These are phyloP conservation scores for Gossypium schwendimanii DNA, from an alignment of 441 rosid genomes.

Conservation along the genomic window DNA sequence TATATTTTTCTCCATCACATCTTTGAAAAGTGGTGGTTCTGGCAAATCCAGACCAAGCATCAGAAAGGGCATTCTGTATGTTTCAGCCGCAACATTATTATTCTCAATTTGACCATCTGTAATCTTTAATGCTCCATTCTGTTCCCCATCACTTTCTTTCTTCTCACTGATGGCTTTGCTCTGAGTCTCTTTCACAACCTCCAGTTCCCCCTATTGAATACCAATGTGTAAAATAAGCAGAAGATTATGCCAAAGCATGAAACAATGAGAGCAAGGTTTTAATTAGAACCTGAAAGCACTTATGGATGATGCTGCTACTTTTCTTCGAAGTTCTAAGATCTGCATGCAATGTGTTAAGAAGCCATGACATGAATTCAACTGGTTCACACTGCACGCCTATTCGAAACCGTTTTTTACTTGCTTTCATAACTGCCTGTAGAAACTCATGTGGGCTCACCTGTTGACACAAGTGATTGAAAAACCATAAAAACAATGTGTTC, in stretches of 20 bases:
- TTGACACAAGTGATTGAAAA: constrained; percentile 15
- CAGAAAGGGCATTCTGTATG: constrained; percentile 77
- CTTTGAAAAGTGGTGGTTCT: constrained; percentile 90
- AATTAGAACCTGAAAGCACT: constrained; percentile 77
- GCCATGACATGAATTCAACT: constrained; percentile 94
- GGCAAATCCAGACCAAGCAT: constrained; percentile 98
- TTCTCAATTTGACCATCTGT: constrained; percentile 28
- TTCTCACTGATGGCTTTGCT: constrained; percentile 33
- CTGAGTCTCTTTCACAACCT: constrained; percentile 77
- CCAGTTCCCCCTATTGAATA: constrained; percentile 65
- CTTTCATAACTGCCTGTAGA: constrained; percentile 95
- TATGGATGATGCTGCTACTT: constrained; percentile 63
- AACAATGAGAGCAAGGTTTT: not conserved
- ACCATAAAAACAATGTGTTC: constrained; percentile 1
- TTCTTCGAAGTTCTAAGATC: constrained; percentile 59
- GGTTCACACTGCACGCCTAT: constrained; percentile 92
- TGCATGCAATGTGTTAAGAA: constrained; percentile 75
- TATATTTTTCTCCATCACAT: constrained; percentile 95
- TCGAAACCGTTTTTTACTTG: constrained; percentile 72
- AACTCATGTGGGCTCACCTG: constrained; percentile 99
- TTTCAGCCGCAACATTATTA: constrained; percentile 31
- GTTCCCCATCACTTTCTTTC: constrained; percentile 39
- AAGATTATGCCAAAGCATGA: not conserved
- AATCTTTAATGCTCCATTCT: constrained; percentile 14
- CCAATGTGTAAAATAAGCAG: constrained; percentile 13